phyloP scores from a whole-genome alignment of 805 yeast genomes.

The Candida nonsorbophila region DNA sequence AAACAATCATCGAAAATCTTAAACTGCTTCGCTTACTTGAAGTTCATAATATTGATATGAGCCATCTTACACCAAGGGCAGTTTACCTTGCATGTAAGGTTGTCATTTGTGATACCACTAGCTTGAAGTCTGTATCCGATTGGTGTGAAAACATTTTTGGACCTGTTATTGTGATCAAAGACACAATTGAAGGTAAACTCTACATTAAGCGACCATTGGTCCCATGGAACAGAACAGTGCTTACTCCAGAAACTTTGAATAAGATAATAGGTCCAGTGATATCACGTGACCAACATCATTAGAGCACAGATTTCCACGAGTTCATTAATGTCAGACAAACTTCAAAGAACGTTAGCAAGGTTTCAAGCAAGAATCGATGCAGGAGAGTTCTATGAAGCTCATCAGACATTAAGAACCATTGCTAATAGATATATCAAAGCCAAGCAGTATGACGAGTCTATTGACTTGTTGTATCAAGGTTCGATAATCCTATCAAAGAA shows the following conservation, averaged over 20 bases:
- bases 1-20: too few relatives aligned
- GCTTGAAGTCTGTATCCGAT: too few relatives aligned
- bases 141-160: neutral
- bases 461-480: slow-evolving; percentile 68
- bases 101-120: too few relatives aligned
- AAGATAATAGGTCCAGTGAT: too few relatives aligned
- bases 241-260: slow-evolving; percentile 1
- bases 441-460: slow-evolving; percentile 64
- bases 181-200: neutral
- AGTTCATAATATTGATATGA: too few relatives aligned
- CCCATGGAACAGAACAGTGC: neutral
- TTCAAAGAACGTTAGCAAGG: slow-evolving; percentile 57
- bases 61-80: too few relatives aligned
- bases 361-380: slow-evolving; percentile 64
- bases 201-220: neutral
- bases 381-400: slow-evolving; percentile 90
- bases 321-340: too few relatives aligned
- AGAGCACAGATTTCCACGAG: too few relatives aligned
- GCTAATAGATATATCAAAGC: slow-evolving; percentile 76
- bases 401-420: slow-evolving; percentile 87
- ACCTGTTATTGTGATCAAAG: neutral
- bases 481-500: slow-evolving; percentile 63
- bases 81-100: too few relatives aligned
- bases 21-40: too few relatives aligned
- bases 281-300: too few relatives aligned